phyloP scores from a whole-genome alignment of 176 grass and related monocot genomes.

The Puccinellia tenuiflora region DNA sequence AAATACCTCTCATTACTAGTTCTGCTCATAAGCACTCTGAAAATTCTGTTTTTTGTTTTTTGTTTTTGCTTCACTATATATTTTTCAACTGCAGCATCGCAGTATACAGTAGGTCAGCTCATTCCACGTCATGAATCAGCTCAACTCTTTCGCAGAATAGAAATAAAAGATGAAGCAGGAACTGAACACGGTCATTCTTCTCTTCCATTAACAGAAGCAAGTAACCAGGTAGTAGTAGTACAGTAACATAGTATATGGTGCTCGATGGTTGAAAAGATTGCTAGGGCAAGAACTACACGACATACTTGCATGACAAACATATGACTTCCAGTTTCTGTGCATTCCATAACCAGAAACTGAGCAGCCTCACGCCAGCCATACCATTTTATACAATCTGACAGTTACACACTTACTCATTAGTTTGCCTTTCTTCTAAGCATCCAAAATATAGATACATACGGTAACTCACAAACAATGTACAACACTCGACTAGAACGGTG shows the following conservation, averaged over 20 bases:
- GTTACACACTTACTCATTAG: neutral
- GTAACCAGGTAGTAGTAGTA: neutral
- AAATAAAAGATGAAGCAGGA: neutral
- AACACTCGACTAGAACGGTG: neutral
- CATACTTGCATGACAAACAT: neutral
- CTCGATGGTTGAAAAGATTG: neutral
- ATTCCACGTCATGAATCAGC: neutral
- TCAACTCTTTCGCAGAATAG: neutral
- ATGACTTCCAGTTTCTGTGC: neutral
- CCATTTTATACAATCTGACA: neutral
- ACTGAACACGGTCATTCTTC: neutral
- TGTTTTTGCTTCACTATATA: neutral
- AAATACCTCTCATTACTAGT: neutral
- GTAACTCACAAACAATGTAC: neutral
- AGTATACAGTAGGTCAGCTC: neutral
- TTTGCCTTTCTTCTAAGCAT: neutral
- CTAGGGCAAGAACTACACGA: neutral
- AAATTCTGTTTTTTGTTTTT: neutral
- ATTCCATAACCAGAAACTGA: neutral
- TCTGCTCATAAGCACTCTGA: neutral
- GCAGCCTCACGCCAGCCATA: neutral
- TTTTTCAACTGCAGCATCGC: neutral
- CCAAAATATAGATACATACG: neutral
- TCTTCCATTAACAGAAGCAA: neutral
- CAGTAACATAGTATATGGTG: neutral